A percentile compares a stretch with the other conserved stretches of the same genome.
Conservation (phyloP, 352 stramenopile genomes). For the Bremia lactucae region DNA sequence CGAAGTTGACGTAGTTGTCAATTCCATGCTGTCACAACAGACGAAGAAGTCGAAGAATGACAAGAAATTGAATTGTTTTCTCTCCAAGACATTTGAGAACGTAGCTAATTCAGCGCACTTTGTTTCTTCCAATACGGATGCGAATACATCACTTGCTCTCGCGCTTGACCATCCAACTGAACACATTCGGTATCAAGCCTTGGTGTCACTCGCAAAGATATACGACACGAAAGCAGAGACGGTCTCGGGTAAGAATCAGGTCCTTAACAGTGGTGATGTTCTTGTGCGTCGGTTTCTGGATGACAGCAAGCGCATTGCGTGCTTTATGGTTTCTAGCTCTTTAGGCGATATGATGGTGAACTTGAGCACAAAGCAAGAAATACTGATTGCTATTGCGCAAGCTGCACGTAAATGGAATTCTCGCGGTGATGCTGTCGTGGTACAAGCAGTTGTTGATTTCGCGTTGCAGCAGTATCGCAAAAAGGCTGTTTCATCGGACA, state of each 20-base stretch:
- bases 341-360: conserved; percentile 47
- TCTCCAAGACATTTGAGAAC: conserved; percentile 54
- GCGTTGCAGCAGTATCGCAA: conserved; percentile 37
- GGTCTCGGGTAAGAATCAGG: conserved; percentile 13
- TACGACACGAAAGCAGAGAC: conserved; percentile 19
- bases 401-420: conserved; percentile 40
- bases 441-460: conserved; percentile 43
- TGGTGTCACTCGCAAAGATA: conserved; percentile 56
- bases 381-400: conserved; percentile 39
- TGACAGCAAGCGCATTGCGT: conserved; percentile 60
- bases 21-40: conserved; percentile 17
- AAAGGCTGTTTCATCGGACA: conserved; percentile 10
- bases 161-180: conserved; percentile 72
- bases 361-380: conserved; percentile 39
- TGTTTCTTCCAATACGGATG: conserved; percentile 42
- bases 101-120: conserved; percentile 74
- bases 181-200: conserved; percentile 60
- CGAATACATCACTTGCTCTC: conserved; percentile 64
- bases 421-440: conserved; percentile 16
- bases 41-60: conserved; percentile 31
- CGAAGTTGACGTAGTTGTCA: conserved; percentile 38
- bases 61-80: conserved; percentile 48
- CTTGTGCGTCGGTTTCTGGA: conserved; percentile 65
- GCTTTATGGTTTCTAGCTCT: conserved; percentile 40
- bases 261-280: conserved; percentile 42